Evolutionary conservation across 495 filamentous ascomycete genomes (phyloP).

Genomic region (Clohesyomyces aquaticus): DNA sequence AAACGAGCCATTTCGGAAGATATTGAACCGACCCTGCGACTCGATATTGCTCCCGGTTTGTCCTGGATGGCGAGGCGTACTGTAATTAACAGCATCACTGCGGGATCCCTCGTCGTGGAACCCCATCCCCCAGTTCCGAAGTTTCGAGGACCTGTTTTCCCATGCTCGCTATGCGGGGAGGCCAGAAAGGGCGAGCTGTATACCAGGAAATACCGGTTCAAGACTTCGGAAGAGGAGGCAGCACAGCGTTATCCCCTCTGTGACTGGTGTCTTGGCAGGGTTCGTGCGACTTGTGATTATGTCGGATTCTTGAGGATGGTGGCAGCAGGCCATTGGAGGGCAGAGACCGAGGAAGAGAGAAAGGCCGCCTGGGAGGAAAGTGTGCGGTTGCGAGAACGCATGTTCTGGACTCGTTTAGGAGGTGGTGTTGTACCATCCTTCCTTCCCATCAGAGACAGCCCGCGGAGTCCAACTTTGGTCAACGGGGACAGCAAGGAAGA

Average conservation of each 20-base stretch:
- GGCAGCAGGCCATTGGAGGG: slow-evolving; percentile 84
- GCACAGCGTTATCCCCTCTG: slow-evolving; percentile 90
- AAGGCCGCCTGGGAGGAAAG: slow-evolving; percentile 92
- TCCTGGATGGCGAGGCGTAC: slow-evolving; percentile 89
- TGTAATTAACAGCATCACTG: slow-evolving; percentile 78
- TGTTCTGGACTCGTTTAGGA: slow-evolving; percentile 94
- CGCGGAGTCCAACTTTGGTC: slow-evolving; percentile 40
- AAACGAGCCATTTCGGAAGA: slow-evolving; percentile 87
- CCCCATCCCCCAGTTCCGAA: slow-evolving; percentile 68
- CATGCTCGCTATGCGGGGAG: slow-evolving; percentile 91
- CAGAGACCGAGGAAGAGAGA: slow-evolving; percentile 75
- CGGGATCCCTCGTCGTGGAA: slow-evolving; percentile 88
- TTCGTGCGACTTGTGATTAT: slow-evolving; percentile 89
- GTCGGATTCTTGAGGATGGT: slow-evolving; percentile 86
- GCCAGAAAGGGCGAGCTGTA: slow-evolving; percentile 67
- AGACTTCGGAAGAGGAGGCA: slow-evolving; percentile 79
- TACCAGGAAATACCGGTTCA: slow-evolving; percentile 83
- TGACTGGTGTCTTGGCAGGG: slow-evolving; percentile 78
- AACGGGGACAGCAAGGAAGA: slow-evolving; percentile 13
- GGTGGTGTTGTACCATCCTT: slow-evolving; percentile 81
- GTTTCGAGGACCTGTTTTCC: slow-evolving; percentile 58
- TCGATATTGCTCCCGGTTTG: slow-evolving; percentile 86
- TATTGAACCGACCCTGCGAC: slow-evolving; percentile 87
- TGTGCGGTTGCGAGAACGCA: slow-evolving; percentile 81
- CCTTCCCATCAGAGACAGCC: slow-evolving; percentile 37